These are phyloP conservation scores for Phytophthora idaei DNA, from an alignment of 352 stramenopile species.

Conservation along the genomic window DNA sequence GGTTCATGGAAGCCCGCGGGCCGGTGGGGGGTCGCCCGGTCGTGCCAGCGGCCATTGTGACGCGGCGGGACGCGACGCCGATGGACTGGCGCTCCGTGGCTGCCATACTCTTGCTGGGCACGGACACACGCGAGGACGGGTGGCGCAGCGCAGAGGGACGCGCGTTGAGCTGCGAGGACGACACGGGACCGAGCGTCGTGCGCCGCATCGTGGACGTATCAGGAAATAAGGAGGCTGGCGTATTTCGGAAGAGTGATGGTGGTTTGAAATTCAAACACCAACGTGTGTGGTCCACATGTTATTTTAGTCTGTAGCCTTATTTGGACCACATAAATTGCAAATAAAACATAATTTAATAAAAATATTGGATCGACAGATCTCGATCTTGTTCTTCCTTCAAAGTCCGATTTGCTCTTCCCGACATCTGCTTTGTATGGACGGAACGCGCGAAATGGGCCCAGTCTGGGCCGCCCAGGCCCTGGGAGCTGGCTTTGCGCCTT, in stretches of 20 bases:
- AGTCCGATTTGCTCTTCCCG: constrained; percentile 14
- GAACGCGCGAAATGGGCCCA: constrained; percentile 15
- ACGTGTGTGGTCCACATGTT: constrained; percentile 10
- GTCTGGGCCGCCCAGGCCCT: neutral
- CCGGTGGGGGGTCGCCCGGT: constrained; percentile 22
- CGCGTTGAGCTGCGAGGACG: constrained; percentile 85
- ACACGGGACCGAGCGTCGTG: constrained; percentile 85
- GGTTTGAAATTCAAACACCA: constrained; percentile 24
- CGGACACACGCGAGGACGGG: constrained; percentile 57
- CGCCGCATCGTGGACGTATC: constrained; percentile 57
- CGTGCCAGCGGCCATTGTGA: constrained; percentile 45
- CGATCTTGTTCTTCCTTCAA: too few relatives aligned
- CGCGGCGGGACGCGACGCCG: constrained; percentile 47
- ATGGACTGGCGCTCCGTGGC: constrained; percentile 66
- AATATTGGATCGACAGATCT: too few relatives aligned
- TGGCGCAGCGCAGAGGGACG: constrained; percentile 45
- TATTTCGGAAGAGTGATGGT: constrained; percentile 1
- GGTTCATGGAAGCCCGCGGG: constrained; percentile 49
- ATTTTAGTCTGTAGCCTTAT: neutral
- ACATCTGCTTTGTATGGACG: constrained; percentile 33
- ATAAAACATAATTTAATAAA: too few relatives aligned
- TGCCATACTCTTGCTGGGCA: constrained; percentile 46
- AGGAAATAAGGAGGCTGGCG: neutral
- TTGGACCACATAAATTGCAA: neutral
- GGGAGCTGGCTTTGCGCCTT: constrained; percentile 15